Conservation (phyloP, 768 basidiomycete genomes). For the Tricholoma hemisulphureum region DNA sequence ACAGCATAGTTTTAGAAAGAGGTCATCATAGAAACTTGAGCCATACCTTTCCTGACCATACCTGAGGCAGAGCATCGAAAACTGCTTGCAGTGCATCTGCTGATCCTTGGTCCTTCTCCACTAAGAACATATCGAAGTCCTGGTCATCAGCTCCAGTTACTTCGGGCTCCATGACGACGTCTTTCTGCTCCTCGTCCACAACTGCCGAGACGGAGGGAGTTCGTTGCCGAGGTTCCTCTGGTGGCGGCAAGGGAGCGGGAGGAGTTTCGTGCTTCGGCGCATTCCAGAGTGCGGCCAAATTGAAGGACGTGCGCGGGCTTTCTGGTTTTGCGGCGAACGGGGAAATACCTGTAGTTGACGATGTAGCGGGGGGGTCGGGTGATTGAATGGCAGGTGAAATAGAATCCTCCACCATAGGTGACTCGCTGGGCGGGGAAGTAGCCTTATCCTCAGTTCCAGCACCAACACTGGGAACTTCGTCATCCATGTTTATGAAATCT, state of each 20-base stretch:
- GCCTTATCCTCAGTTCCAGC: slow-evolving; percentile 20
- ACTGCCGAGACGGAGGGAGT: slow-evolving; percentile 23
- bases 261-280: slow-evolving; percentile 39
- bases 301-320: slow-evolving; percentile 56
- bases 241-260: slow-evolving; percentile 12
- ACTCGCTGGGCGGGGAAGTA: slow-evolving; percentile 9
- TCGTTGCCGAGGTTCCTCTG: slow-evolving; percentile 10
- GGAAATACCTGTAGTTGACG: slow-evolving; percentile 42
- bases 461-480: slow-evolving; percentile 43
- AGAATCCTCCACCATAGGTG: slow-evolving; percentile 13
- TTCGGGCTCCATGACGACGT: slow-evolving; percentile 46
- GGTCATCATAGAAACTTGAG: background rate
- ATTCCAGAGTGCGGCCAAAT: slow-evolving; percentile 72
- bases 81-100: slow-evolving; percentile 44
- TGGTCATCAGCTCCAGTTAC: slow-evolving; percentile 59
- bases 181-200: slow-evolving; percentile 34
- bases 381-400: slow-evolving; percentile 13
- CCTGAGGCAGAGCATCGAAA: slow-evolving; percentile 56
- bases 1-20: slow-evolving; percentile 14
- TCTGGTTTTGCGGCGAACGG: slow-evolving; percentile 49
- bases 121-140: slow-evolving; percentile 86
- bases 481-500: slow-evolving; percentile 78
- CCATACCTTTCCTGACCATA: slow-evolving; percentile 77
- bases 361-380: slow-evolving; percentile 18
- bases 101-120: slow-evolving; percentile 51